Base-by-base conservation (phyloP, 495 filamentous ascomycete genomes). In the Xylaria curta region DNA sequence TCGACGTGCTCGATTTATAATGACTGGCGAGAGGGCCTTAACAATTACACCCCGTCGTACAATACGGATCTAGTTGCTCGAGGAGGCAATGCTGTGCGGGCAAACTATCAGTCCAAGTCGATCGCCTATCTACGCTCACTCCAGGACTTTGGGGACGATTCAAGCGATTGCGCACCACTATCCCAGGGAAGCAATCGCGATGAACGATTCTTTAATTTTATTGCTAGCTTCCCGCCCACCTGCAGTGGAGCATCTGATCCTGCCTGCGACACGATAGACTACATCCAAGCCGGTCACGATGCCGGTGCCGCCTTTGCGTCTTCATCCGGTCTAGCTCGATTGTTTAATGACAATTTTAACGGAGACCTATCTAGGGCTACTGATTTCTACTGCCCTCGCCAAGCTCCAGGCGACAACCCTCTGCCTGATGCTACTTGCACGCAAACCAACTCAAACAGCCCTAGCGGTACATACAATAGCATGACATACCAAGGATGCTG, bases 121-220 rank as follows among this genome's bases (percentile, higher is more conserved):
- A 53, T 53, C 19, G 49, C 49, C 21, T 53, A 53, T 53, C 49
- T 53, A 26, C 49, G 49, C 49, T 53, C 49, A 4, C 49, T 53
- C 6, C 49, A 53, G 21, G 49, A 53, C n/a, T 53, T 53, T 53
- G 49, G 49, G 26, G 49, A 53, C 21, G 49, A 53, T 9, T 53
- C 49, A 26, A 53, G 49, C 9, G 49, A 53, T 17, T 53, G 49
- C n/a, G 49, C 49, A 53, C 49, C 49, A 13, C 19, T 53, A 2
- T 21, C 49, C 49, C 49, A 53, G 21, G 49, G 49, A 8, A 17
- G n/a, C 49, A 53, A 53, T 12, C 19, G 49, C 19, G 49, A 53
- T 53, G 49, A 53, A 53, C 49, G 49, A n/a, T 53, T 53, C 21
- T 53, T 53, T n/a, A 53, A 53, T 53, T 53, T 53, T n/a, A 53